Evolutionary conservation across 2,329 filamentous ascomycete genomes (phyloP).

Genomic region (Tricladium varicosporioides): DNA sequence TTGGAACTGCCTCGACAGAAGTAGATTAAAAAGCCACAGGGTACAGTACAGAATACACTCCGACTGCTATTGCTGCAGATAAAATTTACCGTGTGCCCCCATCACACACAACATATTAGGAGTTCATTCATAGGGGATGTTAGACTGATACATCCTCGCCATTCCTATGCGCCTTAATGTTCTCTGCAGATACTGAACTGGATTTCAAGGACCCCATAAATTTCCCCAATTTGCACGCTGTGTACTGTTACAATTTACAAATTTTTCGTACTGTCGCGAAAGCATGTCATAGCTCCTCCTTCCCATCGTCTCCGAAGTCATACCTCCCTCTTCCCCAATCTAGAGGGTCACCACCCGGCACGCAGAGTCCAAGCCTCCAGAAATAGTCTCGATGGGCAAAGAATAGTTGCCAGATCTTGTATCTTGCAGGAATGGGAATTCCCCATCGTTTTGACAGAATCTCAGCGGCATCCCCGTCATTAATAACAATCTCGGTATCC

Average conservation of each 20-base stretch:
- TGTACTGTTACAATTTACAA: neutral
- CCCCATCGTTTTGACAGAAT: conserved; percentile 28
- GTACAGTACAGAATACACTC: too few relatives aligned
- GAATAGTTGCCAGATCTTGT: conserved; percentile 88
- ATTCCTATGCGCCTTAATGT: too few relatives aligned
- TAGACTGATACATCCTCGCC: too few relatives aligned
- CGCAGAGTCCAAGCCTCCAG: conserved; percentile 85
- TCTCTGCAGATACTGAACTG: too few relatives aligned
- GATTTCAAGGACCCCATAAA: too few relatives aligned
- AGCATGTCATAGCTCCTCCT: neutral
- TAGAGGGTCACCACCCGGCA: conserved; percentile 73
- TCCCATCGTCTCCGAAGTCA: conserved; percentile 34
- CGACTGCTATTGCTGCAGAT: too few relatives aligned
- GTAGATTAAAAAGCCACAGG: too few relatives aligned
- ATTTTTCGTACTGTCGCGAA: neutral
- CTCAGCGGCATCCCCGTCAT: conserved; percentile 39
- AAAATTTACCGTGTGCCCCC: too few relatives aligned
- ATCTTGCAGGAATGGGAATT: conserved; percentile 39
- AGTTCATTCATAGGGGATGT: too few relatives aligned
- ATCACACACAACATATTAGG: too few relatives aligned
- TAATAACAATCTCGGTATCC: conserved; percentile 29
- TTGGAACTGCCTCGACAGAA: too few relatives aligned
- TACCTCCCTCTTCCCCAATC: conserved; percentile 61
- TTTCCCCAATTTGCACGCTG: too few relatives aligned
- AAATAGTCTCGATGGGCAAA: conserved; percentile 97